Evolutionary conservation across 352 stramenopile species (phyloP), one percentile per base, ranked within the genome.

Genomic region (Pythium periplocum): DNA sequence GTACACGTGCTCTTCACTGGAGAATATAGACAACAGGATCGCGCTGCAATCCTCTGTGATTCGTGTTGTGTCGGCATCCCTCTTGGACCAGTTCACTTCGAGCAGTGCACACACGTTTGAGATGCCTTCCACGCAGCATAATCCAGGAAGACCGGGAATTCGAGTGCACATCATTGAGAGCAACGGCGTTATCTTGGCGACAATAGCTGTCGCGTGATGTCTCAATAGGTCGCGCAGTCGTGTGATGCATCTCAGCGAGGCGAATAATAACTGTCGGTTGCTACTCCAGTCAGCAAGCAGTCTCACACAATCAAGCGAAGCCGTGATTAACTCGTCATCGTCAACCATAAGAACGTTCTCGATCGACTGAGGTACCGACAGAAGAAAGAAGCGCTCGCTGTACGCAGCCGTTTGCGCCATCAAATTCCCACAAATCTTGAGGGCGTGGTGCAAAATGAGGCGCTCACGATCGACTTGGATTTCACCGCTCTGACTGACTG

Each of bases 1-100:
- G 38, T 68, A 70, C 3, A 85, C 38, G 6, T 63, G 69, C 38
- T 83, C 72, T 31, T 86, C 71, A 2, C 51, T 51, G 0, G 65
- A 59, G 43, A 86, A 86, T 12, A 83, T 42, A 1, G 69, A 59
- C 0, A 80, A 55, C 26, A 89, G 57, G 45, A 85, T 84, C 2
- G 51, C 42, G n/a, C 71, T 77, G 6, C 64, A 64, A 36, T 86
- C 71, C 5, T 84, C 66, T 2, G 69, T 78, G 26, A 77, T 58
- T 12, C 52, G 62, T 32, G 45, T 56, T n/a, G 51, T 55, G 2
- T 50, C 17, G 0, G 45, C 34, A 11, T 65, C 52, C 0, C 55
- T 51, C 33, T 47, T 44, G 0, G 9, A 12, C 62, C 62, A 75
- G 11, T 71, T 42, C 0, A 67, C 45, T 1, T 53, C 41, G 7